Conservation (phyloP, 2,329 filamentous ascomycete species). For the Tolypocladium paradoxum region DNA sequence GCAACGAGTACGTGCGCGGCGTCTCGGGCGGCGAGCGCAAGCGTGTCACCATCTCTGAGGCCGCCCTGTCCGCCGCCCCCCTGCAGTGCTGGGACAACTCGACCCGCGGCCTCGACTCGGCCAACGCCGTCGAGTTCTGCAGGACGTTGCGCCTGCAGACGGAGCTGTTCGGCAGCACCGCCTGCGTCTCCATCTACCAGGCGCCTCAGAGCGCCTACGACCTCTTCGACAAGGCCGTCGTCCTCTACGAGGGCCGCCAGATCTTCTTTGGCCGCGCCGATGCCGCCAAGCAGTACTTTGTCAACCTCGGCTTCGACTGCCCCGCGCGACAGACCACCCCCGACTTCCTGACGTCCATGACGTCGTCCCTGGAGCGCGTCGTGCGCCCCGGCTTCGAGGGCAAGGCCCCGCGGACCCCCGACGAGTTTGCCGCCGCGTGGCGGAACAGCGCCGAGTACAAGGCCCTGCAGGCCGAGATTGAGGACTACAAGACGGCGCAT, state of each 20-base stretch:
- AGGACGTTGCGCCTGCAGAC: constrained; percentile 58
- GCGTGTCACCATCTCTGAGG: constrained; percentile 54
- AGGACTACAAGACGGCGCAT: constrained; percentile 41
- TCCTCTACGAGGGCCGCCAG: constrained; percentile 50
- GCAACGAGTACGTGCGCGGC: constrained; percentile 65
- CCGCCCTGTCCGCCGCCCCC: constrained; percentile 45
- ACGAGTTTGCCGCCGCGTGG: constrained; percentile 51
- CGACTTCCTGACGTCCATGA: constrained; percentile 65
- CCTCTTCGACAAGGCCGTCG: constrained; percentile 46
- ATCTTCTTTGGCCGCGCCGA: constrained; percentile 53
- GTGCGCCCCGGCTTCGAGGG: constrained; percentile 45
- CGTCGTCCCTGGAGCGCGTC: constrained; percentile 44
- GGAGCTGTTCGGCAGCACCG: constrained; percentile 55
- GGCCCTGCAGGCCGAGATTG: constrained; percentile 42
- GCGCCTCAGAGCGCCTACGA: constrained; percentile 56
- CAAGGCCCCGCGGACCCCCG: constrained; percentile 46
- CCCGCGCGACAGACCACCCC: constrained; percentile 57
- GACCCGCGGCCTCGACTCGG: constrained; percentile 62
- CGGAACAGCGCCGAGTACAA: constrained; percentile 41
- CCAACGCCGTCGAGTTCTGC: constrained; percentile 66
- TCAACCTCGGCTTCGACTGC: constrained; percentile 56
- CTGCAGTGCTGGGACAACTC: constrained; percentile 63
- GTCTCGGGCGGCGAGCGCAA: constrained; percentile 66
- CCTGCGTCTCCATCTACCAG: constrained; percentile 65
- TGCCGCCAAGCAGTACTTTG: constrained; percentile 53